Evolutionary conservation across 2,329 filamentous ascomycete species (phyloP), one percentile per base, ranked within the genome.

Genomic region (Fusarium sp.): DNA sequence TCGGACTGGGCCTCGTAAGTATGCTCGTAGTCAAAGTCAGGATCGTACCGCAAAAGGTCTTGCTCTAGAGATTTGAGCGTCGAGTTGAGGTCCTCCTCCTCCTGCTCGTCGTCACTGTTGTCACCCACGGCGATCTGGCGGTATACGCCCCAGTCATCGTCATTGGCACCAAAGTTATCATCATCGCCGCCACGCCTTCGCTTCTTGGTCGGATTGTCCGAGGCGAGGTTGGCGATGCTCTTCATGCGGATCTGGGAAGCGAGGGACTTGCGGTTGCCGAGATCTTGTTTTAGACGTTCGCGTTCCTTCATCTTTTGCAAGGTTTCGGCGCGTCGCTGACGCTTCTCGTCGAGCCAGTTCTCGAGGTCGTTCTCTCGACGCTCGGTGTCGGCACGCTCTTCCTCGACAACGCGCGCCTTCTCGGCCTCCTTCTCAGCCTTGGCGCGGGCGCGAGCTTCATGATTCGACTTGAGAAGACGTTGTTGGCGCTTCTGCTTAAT

Each of bases 241-340:
- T 98, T 98, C 95, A 99, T 99, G 62, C 95, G 91, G 78, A 96
- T 96, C 76, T 98, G 94, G 53, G 91, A 95, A 9, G 95, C 95
- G 17, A 97, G 87, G 0, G 93, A 97, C 76, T 99, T 99, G 72
- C 95, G 91, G 77, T 98, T 98, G 53, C 94, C 93, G 1, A 97
- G 85, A 72, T 99, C 95, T 38, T 93, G 92, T 78, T 97, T 97
- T 59, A 97, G 84, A 15, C 93, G 87, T 70, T 98, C 93, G 48
- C 93, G 89, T 67, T 98, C 94, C 75, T 96, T 97, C 76, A 99
- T 96, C 75, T 88, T 92, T 70, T 92, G 83, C 3, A 97, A 81
- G 19, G 85, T 84, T 63, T 86, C 77, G n/a, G 78, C 73, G n/a
- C 92, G 89, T 19, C 89, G 90, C 46, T 87, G 82, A 44, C 92